These are phyloP conservation scores for Orbilia brochopaga DNA, from an alignment of 2,329 filamentous ascomycete species.

Conservation along the genomic window DNA sequence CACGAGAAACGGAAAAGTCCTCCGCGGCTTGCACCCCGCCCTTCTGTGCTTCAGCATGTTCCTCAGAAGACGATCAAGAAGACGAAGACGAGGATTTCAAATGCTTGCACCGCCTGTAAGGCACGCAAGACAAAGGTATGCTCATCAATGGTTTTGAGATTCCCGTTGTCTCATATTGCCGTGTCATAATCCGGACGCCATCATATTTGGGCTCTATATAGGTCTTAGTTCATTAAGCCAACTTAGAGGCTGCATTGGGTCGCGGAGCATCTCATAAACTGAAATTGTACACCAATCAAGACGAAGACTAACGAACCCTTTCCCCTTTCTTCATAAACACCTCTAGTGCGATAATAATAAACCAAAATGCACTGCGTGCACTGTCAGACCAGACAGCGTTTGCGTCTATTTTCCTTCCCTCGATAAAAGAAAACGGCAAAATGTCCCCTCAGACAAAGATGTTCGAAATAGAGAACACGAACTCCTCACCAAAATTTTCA, in stretches of 20 bases:
- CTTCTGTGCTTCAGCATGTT: slow-evolving; percentile 47
- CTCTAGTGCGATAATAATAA: slow-evolving; percentile 48
- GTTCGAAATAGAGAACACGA: slow-evolving; percentile 24
- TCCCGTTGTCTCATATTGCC: background rate
- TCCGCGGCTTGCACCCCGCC: slow-evolving; percentile 41
- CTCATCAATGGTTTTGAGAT: background rate
- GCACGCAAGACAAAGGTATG: slow-evolving; percentile 49
- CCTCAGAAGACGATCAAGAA: slow-evolving; percentile 47
- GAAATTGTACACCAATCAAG: background rate
- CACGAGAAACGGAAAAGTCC: slow-evolving; percentile 39
- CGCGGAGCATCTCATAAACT: background rate
- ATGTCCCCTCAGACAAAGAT: slow-evolving; percentile 25
- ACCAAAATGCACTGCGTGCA: slow-evolving; percentile 44
- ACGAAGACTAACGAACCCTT: slow-evolving; percentile 15
- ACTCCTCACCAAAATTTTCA: slow-evolving; percentile 35
- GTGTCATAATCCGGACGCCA: background rate
- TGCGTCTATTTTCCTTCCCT: slow-evolving; percentile 48
- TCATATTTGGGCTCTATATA: background rate
- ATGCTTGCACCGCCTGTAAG: slow-evolving; percentile 47
- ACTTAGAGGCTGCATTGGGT: no score
- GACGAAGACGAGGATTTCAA: slow-evolving; percentile 47
- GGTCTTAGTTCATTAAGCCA: background rate
- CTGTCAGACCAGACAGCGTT: slow-evolving; percentile 38
- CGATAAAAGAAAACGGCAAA: slow-evolving; percentile 45
- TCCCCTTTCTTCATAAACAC: slow-evolving; percentile 4